A percentile compares a stretch with the other conserved stretches of the same genome.
Evolutionary conservation across 345 rosid species (phyloP).

Genomic region (Arabidopsis suecica): DNA sequence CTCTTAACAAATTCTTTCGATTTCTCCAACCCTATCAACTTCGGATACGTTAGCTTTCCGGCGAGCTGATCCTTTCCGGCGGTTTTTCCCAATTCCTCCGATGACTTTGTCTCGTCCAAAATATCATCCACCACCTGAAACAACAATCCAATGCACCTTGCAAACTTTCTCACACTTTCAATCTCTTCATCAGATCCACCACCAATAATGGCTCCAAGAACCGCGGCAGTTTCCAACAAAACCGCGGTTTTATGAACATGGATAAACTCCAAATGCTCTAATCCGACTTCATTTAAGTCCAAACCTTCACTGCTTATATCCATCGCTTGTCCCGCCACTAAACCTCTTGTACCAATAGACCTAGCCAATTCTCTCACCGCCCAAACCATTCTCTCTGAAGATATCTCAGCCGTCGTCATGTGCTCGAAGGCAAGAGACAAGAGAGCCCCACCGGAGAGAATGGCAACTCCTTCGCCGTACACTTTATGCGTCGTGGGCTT

Average conservation of each 20-base stretch:
- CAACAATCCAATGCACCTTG: slow-evolving; percentile 73
- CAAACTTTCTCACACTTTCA: slow-evolving; percentile 76
- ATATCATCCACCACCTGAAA: slow-evolving; percentile 97
- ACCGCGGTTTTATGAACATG: slow-evolving; percentile 86
- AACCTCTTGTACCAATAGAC: slow-evolving; percentile 67
- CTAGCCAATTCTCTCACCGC: slow-evolving; percentile 76
- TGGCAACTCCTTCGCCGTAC: slow-evolving; percentile 60
- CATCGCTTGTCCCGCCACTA: slow-evolving; percentile 89
- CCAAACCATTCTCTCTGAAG: slow-evolving; percentile 54
- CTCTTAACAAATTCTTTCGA: slow-evolving; percentile 69
- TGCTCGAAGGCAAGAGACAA: slow-evolving; percentile 67
- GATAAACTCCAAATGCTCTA: slow-evolving; percentile 78
- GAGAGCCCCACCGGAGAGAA: slow-evolving; percentile 69
- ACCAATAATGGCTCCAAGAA: slow-evolving; percentile 83
- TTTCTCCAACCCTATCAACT: slow-evolving; percentile 71
- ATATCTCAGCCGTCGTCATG: slow-evolving; percentile 34
- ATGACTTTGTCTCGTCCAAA: slow-evolving; percentile 85
- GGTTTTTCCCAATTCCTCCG: slow-evolving; percentile 86
- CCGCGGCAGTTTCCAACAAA: slow-evolving; percentile 74
- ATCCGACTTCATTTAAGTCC: slow-evolving; percentile 48
- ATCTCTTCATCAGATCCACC: slow-evolving; percentile 72
- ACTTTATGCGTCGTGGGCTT: slow-evolving; percentile 63
- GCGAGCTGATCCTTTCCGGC: slow-evolving; percentile 89
- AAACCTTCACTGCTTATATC: slow-evolving; percentile 79
- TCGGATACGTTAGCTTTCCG: slow-evolving; percentile 80